These are phyloP conservation scores for Letharia columbiana DNA, from an alignment of 495 filamentous ascomycete species.

Conservation along the genomic window DNA sequence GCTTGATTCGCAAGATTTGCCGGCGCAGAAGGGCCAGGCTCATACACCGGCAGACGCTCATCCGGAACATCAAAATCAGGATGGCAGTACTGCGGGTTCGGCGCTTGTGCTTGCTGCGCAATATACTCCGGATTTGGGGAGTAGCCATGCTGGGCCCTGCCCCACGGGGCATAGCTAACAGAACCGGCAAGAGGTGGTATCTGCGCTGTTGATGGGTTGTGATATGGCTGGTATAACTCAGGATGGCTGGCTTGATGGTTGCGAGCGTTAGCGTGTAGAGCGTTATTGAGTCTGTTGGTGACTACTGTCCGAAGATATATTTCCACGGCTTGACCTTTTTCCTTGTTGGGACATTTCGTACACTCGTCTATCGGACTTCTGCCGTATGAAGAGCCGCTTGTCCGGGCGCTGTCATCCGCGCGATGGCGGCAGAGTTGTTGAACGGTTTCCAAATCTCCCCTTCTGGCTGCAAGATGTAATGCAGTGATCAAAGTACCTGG, in stretches of 20 bases:
- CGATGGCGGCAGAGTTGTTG: constrained; percentile 13
- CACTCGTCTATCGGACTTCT: constrained; percentile 1
- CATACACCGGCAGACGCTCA: not conserved
- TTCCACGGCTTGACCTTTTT: not conserved
- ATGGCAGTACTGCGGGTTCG: not conserved
- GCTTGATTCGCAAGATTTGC: not conserved
- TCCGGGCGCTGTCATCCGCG: constrained; percentile 7
- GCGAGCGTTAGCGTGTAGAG: not conserved
- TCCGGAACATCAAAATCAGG: not conserved
- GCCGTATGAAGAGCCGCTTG: not conserved
- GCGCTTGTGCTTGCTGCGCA: not conserved
- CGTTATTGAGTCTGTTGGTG: not conserved
- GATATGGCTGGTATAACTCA: not conserved
- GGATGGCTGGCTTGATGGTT: not conserved
- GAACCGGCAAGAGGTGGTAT: not conserved
- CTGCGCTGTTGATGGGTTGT: not conserved
- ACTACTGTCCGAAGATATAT: not conserved
- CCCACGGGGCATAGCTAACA: constrained; percentile 1
- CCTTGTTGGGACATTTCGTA: not conserved
- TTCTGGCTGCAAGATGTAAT: constrained; percentile 16
- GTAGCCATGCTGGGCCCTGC: not conserved
- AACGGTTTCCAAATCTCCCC: constrained; percentile 20
- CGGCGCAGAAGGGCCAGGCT: not conserved
- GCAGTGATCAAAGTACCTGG: constrained; percentile 18
- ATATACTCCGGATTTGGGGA: not conserved